Base-by-base conservation (phyloP, 805 yeast species). In the Sugiyamaella mastotermitis region DNA sequence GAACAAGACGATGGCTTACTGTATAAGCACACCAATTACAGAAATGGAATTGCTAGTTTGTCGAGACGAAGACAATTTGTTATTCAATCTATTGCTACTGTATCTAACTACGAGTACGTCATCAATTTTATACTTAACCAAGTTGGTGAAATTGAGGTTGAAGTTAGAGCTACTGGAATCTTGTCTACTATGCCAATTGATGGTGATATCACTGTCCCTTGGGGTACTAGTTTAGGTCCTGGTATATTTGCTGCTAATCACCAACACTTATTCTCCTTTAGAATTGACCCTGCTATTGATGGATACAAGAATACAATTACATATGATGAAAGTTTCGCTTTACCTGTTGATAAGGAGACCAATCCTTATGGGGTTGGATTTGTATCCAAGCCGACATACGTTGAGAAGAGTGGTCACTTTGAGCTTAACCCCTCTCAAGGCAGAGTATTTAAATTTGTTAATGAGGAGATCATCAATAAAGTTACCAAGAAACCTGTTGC, bases 61-160 rank as follows among this genome's bases (percentile, higher is more conserved):
- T 78, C 86, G 36, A 74, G 94, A 65, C 82, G 86, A 35, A 78
- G 81, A 51, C 78, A 72, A 60, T 71, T 83, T 60, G 71, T 82
- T 42, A 66, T 83, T 40, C 81, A 88, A 17, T 90, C 83, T 64
- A 80, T 83, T 56, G 83, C 83, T 66, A 83, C 94, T 35, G 90
- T 90, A 51, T 86, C 88, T 35, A 83, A 83, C 70, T 81, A 81
- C 58, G 94, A 83, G 66, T 83, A 83, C 69, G 80, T 87, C 64
- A 67, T 83, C 57, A 83, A 83, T 70, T 83, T 87, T 86, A 76
- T 69, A 48, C 79, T 83, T 65, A 73, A 81, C 68, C 87, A 82
- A 66, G 92, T 82, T 60, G 94, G 90, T 57, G 76, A 86, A 33
- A 80, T 83, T 62, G 80, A 79, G 64, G 69, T 83, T 50, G 92